Evolutionary conservation across 768 basidiomycete genomes (phyloP).

Genomic region (Psilocybe tampanensis): DNA sequence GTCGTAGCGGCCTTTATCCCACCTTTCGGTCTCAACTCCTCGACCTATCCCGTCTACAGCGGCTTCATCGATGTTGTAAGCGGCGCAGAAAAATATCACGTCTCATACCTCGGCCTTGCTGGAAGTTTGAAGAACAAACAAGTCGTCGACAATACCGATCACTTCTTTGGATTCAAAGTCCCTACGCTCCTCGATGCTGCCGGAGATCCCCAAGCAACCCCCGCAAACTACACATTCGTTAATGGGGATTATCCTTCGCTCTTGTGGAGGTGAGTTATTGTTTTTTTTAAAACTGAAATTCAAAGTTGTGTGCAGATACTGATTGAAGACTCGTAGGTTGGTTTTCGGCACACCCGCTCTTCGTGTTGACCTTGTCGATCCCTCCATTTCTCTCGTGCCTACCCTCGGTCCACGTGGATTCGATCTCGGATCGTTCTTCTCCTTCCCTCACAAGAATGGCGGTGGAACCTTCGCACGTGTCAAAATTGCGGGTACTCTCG

Average conservation of each 20-base stretch:
- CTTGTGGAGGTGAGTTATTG: slow-evolving; percentile 36
- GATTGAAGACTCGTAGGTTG: slow-evolving; percentile 28
- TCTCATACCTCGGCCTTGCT: slow-evolving; percentile 49
- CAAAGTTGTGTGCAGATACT: background rate
- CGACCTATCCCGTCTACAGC: slow-evolving; percentile 60
- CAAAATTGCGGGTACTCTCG: slow-evolving; percentile 48
- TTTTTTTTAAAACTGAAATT: background rate
- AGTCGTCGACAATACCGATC: slow-evolving; percentile 52
- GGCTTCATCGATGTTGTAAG: slow-evolving; percentile 53
- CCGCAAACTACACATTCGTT: slow-evolving; percentile 50
- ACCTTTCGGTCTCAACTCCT: slow-evolving; percentile 45
- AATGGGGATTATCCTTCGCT: slow-evolving; percentile 42
- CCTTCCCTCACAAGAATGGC: slow-evolving; percentile 37
- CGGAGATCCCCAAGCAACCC: slow-evolving; percentile 40
- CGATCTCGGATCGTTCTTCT: slow-evolving; percentile 31
- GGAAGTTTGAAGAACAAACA: slow-evolving; percentile 48
- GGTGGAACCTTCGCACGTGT: slow-evolving; percentile 42
- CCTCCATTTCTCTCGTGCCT: slow-evolving; percentile 39
- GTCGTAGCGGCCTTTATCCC: slow-evolving; percentile 48
- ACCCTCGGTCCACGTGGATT: slow-evolving; percentile 35
- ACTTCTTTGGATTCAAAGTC: slow-evolving; percentile 43
- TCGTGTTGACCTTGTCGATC: slow-evolving; percentile 49
- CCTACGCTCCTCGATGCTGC: slow-evolving; percentile 43
- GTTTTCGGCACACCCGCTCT: slow-evolving; percentile 45
- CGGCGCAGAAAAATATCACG: slow-evolving; percentile 35